Base-by-base conservation (phyloP, 2,329 filamentous ascomycete genomes). In the Exophiala dermatitidis region DNA sequence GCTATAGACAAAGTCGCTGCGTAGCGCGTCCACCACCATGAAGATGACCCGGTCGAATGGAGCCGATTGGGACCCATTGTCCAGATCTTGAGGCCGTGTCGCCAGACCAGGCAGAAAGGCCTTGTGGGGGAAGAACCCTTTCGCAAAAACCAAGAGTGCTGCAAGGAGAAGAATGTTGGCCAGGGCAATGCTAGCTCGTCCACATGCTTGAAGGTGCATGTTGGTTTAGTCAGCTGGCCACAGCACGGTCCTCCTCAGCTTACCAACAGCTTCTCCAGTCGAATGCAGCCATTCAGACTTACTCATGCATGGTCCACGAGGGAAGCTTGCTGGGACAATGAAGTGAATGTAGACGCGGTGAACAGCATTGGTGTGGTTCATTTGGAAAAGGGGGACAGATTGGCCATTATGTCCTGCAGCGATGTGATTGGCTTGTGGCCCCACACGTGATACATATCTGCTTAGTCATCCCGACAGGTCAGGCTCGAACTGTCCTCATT, bases 91-190 rank as follows among this genome's bases (percentile, higher is more conserved):
- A 12, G 59, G 50, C 59, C 70, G 86, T 58, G 79, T 74, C 6
- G 93, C 90, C 44, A 95, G 74, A 3, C 93, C 93, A 7, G 90
- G 83, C 45, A 98, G 77, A 61, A 95, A 86, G 2, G 93, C 90
- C 67, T 98, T 98, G 72, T 97, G 96, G 5, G 93, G 93, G 66
- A 98, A 98, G 77, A 98, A 98, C 9, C 93, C 90, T 34, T 81
- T 80, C 26, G 86, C 90, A 68, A 95, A 95, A 59, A 84, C 71
- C 50, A 84, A 61, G 56, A 88, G 81, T 6, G 62, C 41, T 6
- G 50, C 43, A 10, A 64, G 50, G 7, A 66, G 48, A 9, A 64
- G 33, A 37, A 58, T 12, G 45, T 66, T 64, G 12, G 57, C 53
- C 10, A 60, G 33, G 12, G 29, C 29, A 10, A 59, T 45, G 8